Base-by-base conservation (phyloP, 192 early-diverging fungal genomes). In the Coemansia javaensis region DNA sequence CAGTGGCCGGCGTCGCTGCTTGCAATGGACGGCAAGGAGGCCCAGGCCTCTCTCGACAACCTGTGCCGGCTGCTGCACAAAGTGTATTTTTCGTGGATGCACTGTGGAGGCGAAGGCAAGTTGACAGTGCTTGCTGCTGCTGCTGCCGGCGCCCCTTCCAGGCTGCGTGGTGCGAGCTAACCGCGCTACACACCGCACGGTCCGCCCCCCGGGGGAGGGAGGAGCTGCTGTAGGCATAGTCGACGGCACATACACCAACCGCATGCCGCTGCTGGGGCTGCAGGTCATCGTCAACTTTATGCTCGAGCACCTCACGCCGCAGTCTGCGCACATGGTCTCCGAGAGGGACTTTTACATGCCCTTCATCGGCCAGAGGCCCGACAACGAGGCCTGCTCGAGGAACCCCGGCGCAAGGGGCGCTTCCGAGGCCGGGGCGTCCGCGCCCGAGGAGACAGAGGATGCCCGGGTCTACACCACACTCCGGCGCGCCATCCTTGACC, bases 61-160 rank as follows among this genome's bases (percentile, higher is more conserved):
- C 38, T 65, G 8, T 56, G 60, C 40, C 23, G 20, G 28, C 31
- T 65, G 13, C 61, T 73, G 17, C 49, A 49, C 39, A 56, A 50
- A 28, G 51, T 47, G 0, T 73, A 73, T 43, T 37, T 73, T 12
- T 50, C 45, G 8, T 65, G 69, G 69, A 65, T 73, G 39, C 65
- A 61, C 30, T 57, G 57, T 4, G 28, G 31, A 6, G 28, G 47
- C 5, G 46, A 63, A 43, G 60, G 67, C 56, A 57, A 49, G 45
- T n/a, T n/a, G n/a, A n/a, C n/a, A n/a, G n/a, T n/a, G 13, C 5
- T 7, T 9, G 17, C 11, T 13, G 17, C 5, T 28, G 22, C 18
- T 17, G 27, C n/a, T 20, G 33, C 3, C 21, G 0, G 11, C 22
- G 17, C 4, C 27, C 20, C 24, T 37, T 25, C n/a, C n/a, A n/a